These are phyloP conservation scores for Arthonia radiata DNA, from an alignment of 495 filamentous ascomycete genomes.

Conservation along the genomic window DNA sequence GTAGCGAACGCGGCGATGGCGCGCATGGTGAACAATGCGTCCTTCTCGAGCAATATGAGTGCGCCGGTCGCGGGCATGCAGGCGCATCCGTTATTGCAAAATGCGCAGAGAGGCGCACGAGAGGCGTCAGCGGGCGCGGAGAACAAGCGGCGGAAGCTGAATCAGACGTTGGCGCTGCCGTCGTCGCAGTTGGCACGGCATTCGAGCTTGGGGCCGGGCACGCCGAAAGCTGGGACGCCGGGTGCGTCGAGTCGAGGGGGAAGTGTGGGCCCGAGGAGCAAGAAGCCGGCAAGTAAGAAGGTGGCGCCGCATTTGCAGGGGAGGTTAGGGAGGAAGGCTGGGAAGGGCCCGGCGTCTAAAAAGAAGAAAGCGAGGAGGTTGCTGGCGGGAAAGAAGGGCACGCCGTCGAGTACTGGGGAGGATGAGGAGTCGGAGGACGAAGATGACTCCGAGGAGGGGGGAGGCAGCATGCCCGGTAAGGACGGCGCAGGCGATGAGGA, in stretches of 20 bases:
- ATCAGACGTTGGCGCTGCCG: conserved; percentile 34
- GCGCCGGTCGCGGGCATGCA: conserved; percentile 5
- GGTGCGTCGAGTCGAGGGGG: conserved; percentile 33
- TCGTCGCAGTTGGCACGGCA: conserved; percentile 56
- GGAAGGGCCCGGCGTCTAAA: conserved; percentile 6
- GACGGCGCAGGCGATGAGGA: conserved; percentile 31
- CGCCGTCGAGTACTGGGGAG: conserved; percentile 12
- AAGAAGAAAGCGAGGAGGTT: conserved; percentile 6
- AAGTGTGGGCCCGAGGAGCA: conserved; percentile 39
- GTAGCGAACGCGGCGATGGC: conserved; percentile 14
- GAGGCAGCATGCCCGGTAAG: conserved; percentile 7
- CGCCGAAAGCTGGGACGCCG: conserved; percentile 56
- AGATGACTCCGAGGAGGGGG: conserved; percentile 4
- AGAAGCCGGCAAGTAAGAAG: conserved; percentile 25
- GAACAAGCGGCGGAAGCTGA: conserved; percentile 50
- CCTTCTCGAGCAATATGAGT: conserved; percentile 2
- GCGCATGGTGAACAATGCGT: conserved; percentile 11
- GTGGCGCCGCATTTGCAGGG: conserved; percentile 40
- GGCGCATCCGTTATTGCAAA: conserved; percentile 14
- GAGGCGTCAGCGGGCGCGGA: conserved; percentile 55
- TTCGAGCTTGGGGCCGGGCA: conserved; percentile 60
- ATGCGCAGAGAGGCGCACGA: conserved; percentile 37
- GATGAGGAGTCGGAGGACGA: conserved; percentile 9
- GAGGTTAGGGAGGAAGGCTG: conserved; percentile 26
- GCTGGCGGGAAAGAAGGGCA: conserved; percentile 5